A percentile compares a stretch with the other conserved stretches of the same genome.
phyloP scores from a whole-genome alignment of 306 rosid genomes.

The Coriaria nepalensis region DNA sequence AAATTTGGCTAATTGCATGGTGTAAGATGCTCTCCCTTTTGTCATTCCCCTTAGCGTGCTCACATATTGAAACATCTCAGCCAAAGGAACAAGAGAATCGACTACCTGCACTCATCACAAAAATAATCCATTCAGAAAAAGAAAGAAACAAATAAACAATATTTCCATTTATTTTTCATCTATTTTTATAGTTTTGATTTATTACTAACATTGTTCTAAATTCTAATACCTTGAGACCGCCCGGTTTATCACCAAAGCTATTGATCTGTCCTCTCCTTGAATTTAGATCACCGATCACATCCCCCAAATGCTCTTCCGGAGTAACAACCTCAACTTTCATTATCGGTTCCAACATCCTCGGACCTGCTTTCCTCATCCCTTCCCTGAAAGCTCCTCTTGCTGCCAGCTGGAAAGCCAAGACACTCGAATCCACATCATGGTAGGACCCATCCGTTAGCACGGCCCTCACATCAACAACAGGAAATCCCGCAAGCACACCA shows the following conservation, averaged over 20 bases:
- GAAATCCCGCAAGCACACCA: constrained; percentile 94
- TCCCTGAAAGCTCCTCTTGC: constrained; percentile 96
- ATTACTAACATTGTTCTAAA: background rate
- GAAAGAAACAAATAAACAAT: background rate
- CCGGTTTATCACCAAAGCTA: constrained; percentile 88
- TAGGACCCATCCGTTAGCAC: constrained; percentile 72
- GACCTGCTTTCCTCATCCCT: constrained; percentile 70
- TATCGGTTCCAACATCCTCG: constrained; percentile 86
- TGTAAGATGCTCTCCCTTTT: constrained; percentile 93
- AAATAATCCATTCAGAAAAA: background rate
- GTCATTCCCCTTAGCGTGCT: constrained; percentile 95
- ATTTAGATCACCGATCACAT: constrained; percentile 95
- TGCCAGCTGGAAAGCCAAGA: constrained; percentile 88
- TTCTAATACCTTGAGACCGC: constrained; percentile 77
- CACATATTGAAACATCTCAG: constrained; percentile 95
- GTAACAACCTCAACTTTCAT: constrained; percentile 97
- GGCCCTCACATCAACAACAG: constrained; percentile 85
- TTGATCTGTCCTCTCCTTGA: constrained; percentile 98
- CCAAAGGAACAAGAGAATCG: constrained; percentile 77
- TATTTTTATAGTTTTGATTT: background rate
- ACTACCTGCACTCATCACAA: constrained; percentile 53
- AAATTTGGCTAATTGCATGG: constrained; percentile 81
- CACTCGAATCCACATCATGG: constrained; percentile 97
- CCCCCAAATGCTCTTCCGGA: constrained; percentile 92
- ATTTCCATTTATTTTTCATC: too few relatives aligned